Evolutionary conservation across 2,329 filamentous ascomycete genomes (phyloP).

Genomic region (Nemania sp.): DNA sequence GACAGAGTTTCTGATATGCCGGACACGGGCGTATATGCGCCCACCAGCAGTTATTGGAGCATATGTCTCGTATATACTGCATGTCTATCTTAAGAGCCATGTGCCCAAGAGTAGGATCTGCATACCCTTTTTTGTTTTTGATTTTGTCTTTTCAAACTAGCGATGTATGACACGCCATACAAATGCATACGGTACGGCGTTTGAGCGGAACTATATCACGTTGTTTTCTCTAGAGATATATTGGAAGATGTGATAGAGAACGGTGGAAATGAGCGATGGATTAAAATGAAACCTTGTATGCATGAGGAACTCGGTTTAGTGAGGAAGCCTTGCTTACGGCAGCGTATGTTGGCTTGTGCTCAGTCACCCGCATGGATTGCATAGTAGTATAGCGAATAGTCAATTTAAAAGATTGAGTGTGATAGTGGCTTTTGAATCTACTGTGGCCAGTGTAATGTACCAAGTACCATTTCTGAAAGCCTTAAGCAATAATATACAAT

Average conservation of each 20-base stretch:
- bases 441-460: not conserved
- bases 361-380: not conserved
- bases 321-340: too few species aligned
- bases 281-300: not conserved
- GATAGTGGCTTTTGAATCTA: not conserved
- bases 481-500: too few species aligned
- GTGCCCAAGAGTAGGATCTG: not conserved
- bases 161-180: slow-evolving; percentile 10
- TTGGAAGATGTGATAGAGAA: not conserved
- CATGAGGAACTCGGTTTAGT: not conserved
- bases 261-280: slow-evolving; percentile 24
- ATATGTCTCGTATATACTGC: not conserved
- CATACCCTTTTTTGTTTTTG: not conserved
- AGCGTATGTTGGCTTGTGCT: too few species aligned
- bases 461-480: too few species aligned
- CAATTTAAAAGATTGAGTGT: slow-evolving; percentile 4
- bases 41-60: too few species aligned
- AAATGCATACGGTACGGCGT: slow-evolving; percentile 25
- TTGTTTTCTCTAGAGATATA: slow-evolving; percentile 12
- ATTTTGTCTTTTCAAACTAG: not conserved
- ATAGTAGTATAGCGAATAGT: not conserved
- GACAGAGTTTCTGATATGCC: slow-evolving; percentile 35
- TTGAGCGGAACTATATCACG: slow-evolving; percentile 6
- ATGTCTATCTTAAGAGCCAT: not conserved
- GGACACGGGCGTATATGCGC: not conserved